A percentile compares a stretch with the other conserved stretches of the same genome.
Conservation (phyloP, 2,329 filamentous ascomycete genomes). For the Mariannaea elegans region DNA sequence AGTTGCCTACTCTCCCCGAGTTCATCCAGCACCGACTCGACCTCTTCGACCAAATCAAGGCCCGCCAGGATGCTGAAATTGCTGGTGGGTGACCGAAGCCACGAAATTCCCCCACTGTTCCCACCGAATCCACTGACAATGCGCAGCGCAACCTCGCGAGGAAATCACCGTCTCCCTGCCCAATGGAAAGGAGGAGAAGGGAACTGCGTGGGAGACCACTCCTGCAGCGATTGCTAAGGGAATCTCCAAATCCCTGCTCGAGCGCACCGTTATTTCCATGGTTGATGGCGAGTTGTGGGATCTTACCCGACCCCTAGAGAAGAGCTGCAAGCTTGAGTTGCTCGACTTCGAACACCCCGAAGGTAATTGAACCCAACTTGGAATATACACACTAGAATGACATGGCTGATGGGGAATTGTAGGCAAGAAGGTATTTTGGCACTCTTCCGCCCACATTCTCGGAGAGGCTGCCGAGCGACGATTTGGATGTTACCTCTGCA, state of each 20-base stretch:
- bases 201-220: slow-evolving; percentile 91
- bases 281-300: slow-evolving; percentile 92
- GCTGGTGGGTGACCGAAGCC: slow-evolving; percentile 45
- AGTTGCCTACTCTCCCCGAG: slow-evolving; percentile 66
- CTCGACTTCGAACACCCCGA: slow-evolving; percentile 75
- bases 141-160: slow-evolving; percentile 72
- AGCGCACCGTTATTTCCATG: slow-evolving; percentile 86
- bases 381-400: not conserved
- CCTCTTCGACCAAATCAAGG: slow-evolving; percentile 89
- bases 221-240: slow-evolving; percentile 79
- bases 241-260: slow-evolving; percentile 86
- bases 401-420: slow-evolving; percentile 3
- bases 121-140: slow-evolving; percentile 34
- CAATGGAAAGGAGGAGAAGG: slow-evolving; percentile 75
- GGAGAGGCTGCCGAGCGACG: slow-evolving; percentile 91
- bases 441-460: slow-evolving; percentile 94
- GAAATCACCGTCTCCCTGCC: slow-evolving; percentile 78
- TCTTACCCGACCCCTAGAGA: slow-evolving; percentile 87
- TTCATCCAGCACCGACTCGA: slow-evolving; percentile 86
- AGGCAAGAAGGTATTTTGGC: slow-evolving; percentile 97
- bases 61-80: slow-evolving; percentile 81
- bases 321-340: slow-evolving; percentile 84
- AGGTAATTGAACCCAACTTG: slow-evolving; percentile 33
- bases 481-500: slow-evolving; percentile 91
- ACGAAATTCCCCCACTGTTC: not conserved